Evolutionary conservation across 2,329 filamentous ascomycete species (phyloP).

Genomic region (Monosporascus sp.): DNA sequence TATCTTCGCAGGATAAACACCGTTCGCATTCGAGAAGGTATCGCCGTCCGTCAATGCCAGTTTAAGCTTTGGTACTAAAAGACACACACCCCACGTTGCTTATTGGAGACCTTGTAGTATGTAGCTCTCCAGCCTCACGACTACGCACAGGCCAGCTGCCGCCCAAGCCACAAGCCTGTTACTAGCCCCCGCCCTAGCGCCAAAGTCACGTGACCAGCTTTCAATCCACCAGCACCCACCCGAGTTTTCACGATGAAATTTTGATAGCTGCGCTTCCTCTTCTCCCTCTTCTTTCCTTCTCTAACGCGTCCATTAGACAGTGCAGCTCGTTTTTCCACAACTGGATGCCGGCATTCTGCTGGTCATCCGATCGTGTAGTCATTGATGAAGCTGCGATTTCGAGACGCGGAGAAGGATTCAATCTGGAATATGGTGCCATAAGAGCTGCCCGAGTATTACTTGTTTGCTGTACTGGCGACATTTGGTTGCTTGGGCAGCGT

Average conservation of each 20-base stretch:
- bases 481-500: constrained; percentile 70
- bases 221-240: constrained; percentile 11
- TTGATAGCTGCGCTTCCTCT: constrained; percentile 23
- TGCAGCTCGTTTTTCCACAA: constrained; percentile 63
- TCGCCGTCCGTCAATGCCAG: not conserved
- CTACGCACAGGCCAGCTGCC: not conserved
- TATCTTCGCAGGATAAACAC: not conserved
- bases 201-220: constrained; percentile 15
- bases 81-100: not conserved
- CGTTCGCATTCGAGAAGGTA: not conserved
- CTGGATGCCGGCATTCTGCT: constrained; percentile 63
- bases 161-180: too few relatives aligned
- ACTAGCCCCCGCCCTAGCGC: too few relatives aligned
- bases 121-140: not conserved
- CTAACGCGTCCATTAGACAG: constrained; percentile 80
- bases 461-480: constrained; percentile 30
- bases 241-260: constrained; percentile 10
- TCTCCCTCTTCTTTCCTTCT: constrained; percentile 27
- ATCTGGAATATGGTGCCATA: constrained; percentile 53
- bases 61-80: not conserved
- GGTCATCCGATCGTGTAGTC: constrained; percentile 45
- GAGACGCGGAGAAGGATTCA: constrained; percentile 41
- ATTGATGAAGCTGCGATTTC: constrained; percentile 54
- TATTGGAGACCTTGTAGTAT: not conserved
- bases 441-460: constrained; percentile 63